phyloP scores from a whole-genome alignment of 768 basidiomycete genomes.

The Lentinula sp. region DNA sequence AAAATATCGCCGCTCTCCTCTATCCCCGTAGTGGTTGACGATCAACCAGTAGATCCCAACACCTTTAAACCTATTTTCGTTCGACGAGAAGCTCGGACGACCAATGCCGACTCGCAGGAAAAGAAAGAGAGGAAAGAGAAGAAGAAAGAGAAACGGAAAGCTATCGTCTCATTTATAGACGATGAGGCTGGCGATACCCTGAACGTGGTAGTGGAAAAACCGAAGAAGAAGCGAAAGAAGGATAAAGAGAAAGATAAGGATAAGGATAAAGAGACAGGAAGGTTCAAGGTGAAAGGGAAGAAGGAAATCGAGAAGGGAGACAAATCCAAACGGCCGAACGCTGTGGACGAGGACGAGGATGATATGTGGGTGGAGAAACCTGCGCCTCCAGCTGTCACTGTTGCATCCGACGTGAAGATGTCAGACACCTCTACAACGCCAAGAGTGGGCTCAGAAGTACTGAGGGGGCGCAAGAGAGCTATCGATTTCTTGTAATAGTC shows the following conservation, averaged over 20 bases:
- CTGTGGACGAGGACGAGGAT: slow-evolving; percentile 37
- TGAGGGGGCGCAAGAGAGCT: slow-evolving; percentile 59
- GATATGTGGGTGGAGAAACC: slow-evolving; percentile 71
- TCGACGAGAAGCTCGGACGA: slow-evolving; percentile 36
- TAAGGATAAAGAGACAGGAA: slow-evolving; percentile 20
- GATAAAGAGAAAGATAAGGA: slow-evolving; percentile 14
- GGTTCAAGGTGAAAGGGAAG: slow-evolving; percentile 25
- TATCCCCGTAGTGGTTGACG: slow-evolving; percentile 7
- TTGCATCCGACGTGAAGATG: slow-evolving; percentile 9
- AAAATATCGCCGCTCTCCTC: not conserved
- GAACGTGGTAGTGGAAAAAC: slow-evolving; percentile 17
- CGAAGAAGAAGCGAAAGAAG: slow-evolving; percentile 26
- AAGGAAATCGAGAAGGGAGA: slow-evolving; percentile 20
- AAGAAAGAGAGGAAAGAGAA: slow-evolving; percentile 32
- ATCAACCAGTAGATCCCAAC: slow-evolving; percentile 44
- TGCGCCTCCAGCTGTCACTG: slow-evolving; percentile 42
- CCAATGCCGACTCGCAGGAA: slow-evolving; percentile 25
- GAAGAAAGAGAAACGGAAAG: slow-evolving; percentile 42
- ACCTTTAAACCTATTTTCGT: slow-evolving; percentile 90
- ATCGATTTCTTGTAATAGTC: slow-evolving; percentile 59
- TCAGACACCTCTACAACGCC: slow-evolving; percentile 7
- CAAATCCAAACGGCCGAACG: slow-evolving; percentile 32
- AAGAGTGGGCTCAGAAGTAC: slow-evolving; percentile 12
- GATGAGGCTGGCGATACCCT: slow-evolving; percentile 25
- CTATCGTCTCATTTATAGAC: slow-evolving; percentile 57